Evolutionary conservation across 352 stramenopile genomes (phyloP), one percentile per base, ranked within the genome.

Genomic region (Globisporangium apiculatum): DNA sequence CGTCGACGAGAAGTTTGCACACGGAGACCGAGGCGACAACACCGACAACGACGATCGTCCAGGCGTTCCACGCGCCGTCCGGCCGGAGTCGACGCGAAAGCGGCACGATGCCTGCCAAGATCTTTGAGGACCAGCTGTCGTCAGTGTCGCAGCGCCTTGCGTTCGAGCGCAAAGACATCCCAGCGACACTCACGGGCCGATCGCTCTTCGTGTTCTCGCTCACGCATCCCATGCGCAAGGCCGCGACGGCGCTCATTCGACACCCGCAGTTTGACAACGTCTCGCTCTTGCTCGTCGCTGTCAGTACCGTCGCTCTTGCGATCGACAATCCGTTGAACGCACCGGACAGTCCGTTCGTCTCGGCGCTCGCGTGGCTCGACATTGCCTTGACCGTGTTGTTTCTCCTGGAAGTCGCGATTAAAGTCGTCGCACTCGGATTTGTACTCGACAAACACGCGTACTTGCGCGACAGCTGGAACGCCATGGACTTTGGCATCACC

Each of bases 401-500:
- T 68, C 73, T 90, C 24, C 48, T 91, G 2, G 92, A 98, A 62
- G 78, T 86, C 15, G 61, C 76, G 14, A 60, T 97, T 40, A 98
- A 98, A 63, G 79, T 97, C 10, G 68, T 97, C 9, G 83, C 83
- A 2, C 57, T 91, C 17, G 90, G 90, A 10, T 88, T 93, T 18
- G 17, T 92, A 9, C 50, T 86, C 5, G 72, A 84, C 46, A 57
- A 80, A 35, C 65, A 80, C 35, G 67, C 68, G 31, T 97, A 97
- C 51, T 59, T 96, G 7, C 72, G 79, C 15, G 87, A 93, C 54
- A 66, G 67, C 38, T 98, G 90, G 89, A 98, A 98, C 62, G 57
- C 89, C 7, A 81, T 97, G 49, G 91, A 97, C 54, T 96, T 97
- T 54, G 61, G 89, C 14, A 93, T 97, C 53, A 92, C 94, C 2